A percentile compares a stretch with the other conserved stretches of the same genome.
Conservation (phyloP, 2,329 filamentous ascomycete genomes). For the Xylariales sp. region DNA sequence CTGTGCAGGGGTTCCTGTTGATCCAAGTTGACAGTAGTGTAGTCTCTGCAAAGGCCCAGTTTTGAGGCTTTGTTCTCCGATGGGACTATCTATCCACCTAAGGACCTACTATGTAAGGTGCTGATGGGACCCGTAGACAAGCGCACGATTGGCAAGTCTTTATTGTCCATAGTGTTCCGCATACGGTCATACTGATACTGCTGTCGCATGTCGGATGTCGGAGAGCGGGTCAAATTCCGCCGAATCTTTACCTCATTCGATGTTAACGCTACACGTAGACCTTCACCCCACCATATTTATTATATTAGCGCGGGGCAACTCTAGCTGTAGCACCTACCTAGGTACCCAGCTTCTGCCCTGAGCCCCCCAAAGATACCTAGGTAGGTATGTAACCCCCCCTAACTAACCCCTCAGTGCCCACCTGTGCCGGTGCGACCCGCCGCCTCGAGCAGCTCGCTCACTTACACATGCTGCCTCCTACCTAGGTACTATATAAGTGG, state of each 20-base stretch:
- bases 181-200: neutral
- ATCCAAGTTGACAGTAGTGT: no score
- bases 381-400: no score
- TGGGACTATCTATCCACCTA: neutral
- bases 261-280: neutral
- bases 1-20: no score
- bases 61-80: neutral
- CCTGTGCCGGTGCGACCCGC: neutral
- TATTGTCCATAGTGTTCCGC: no score
- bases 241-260: slow-evolving; percentile 23
- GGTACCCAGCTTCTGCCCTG: no score
- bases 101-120: no score
- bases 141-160: slow-evolving; percentile 27
- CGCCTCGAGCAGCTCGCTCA: neutral
- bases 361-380: no score
- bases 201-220: slow-evolving; percentile 26
- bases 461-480: neutral
- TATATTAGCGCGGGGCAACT: slow-evolving; percentile 36
- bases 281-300: slow-evolving; percentile 10
- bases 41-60: no score
- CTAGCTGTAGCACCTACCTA: neutral
- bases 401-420: neutral
- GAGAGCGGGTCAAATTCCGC: slow-evolving; percentile 39
- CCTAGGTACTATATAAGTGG: neutral
- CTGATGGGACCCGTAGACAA: slow-evolving; percentile 16